Conservation (phyloP, 495 filamentous ascomycete species). For the Elasticomyces elasticus region DNA sequence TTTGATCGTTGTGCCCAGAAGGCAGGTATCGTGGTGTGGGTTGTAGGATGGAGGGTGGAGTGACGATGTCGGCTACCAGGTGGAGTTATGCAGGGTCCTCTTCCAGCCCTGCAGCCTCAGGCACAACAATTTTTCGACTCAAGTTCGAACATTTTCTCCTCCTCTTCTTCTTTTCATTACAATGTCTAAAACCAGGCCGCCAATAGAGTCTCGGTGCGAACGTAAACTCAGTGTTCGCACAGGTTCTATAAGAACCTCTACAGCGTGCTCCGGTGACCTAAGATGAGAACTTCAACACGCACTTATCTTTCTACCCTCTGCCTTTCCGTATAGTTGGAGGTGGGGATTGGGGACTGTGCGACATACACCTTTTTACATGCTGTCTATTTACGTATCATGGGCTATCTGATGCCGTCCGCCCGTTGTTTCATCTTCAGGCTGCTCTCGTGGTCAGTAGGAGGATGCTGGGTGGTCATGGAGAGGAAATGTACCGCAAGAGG, state of each 20-base stretch:
- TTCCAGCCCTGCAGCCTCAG: background rate
- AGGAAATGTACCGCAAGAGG: conserved; percentile 54
- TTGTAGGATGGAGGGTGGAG: no score
- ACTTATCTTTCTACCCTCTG: conserved; percentile 55
- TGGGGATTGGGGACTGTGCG: background rate
- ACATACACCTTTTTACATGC: background rate
- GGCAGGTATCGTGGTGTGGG: background rate
- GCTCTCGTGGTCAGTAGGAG: background rate
- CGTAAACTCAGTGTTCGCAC: conserved; percentile 78
- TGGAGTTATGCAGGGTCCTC: no score
- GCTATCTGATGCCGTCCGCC: conserved; percentile 30
- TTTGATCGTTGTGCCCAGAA: background rate
- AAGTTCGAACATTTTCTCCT: background rate
- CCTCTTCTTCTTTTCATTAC: conserved; percentile 42
- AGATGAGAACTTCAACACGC: conserved; percentile 45
- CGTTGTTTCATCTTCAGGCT: conserved; percentile 79
- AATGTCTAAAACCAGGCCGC: conserved; percentile 86
- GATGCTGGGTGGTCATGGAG: background rate
- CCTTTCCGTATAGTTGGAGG: conserved; percentile 42
- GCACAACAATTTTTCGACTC: background rate
- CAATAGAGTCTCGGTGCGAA: conserved; percentile 99
- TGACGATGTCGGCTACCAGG: no score
- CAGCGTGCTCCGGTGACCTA: conserved; percentile 98
- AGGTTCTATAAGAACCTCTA: conserved; percentile 70
- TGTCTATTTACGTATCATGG: background rate